Evolutionary conservation across 495 filamentous ascomycete species (phyloP).

Genomic region (Daldinia caldariorum): DNA sequence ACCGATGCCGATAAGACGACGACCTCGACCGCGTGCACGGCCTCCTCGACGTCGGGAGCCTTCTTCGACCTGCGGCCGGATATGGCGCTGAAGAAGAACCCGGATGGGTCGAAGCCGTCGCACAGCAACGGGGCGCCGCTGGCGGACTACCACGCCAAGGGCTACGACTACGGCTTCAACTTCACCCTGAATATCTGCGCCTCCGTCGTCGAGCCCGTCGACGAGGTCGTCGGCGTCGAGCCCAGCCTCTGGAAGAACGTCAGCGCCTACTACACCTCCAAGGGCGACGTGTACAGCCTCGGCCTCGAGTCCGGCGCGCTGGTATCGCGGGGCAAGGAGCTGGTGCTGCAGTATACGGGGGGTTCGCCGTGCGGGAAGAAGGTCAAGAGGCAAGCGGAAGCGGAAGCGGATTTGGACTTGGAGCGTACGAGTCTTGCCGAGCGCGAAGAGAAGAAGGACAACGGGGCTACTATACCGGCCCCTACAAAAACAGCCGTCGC

Average conservation of each 20-base stretch:
- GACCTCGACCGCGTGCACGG: conserved; percentile 75
- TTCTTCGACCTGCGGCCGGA: conserved; percentile 92
- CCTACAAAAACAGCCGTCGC: conserved; percentile 32
- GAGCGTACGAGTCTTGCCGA: conserved; percentile 49
- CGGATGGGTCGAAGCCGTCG: conserved; percentile 53
- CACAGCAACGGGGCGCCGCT: conserved; percentile 61
- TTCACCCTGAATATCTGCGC: conserved; percentile 96
- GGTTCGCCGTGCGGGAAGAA: conserved; percentile 79
- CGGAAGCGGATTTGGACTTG: not conserved
- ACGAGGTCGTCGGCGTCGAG: conserved; percentile 75
- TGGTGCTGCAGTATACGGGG: conserved; percentile 89
- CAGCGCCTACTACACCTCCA: conserved; percentile 85
- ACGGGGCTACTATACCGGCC: conserved; percentile 26
- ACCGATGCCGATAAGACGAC: conserved; percentile 47
- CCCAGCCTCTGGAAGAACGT: conserved; percentile 77
- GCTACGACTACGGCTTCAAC: conserved; percentile 86
- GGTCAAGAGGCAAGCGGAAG: conserved; percentile 35
- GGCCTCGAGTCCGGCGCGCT: conserved; percentile 80
- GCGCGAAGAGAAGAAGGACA: conserved; percentile 48
- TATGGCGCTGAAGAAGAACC: conserved; percentile 64
- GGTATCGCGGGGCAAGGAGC: conserved; percentile 84
- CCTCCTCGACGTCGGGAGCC: conserved; percentile 77
- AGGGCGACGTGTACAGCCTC: conserved; percentile 81
- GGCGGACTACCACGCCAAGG: conserved; percentile 83
- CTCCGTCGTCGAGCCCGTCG: conserved; percentile 79